Evolutionary conservation across 192 early-diverging fungal genomes (phyloP), one percentile per base, ranked within the genome.

Genomic region (Entophlyctis luteolus): DNA sequence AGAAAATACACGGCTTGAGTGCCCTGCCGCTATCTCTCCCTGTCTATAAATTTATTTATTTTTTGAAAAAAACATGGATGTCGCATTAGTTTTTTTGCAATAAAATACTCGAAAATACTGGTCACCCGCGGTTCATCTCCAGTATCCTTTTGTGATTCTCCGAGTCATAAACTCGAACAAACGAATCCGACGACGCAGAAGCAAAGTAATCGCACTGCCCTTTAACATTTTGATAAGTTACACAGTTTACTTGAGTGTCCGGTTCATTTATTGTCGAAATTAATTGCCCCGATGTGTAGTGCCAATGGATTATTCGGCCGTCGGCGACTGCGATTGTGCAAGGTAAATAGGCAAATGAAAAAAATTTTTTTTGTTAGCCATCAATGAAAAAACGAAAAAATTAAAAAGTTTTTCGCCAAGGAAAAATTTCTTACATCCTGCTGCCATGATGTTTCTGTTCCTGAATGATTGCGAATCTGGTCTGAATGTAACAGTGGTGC

Each of bases 1-100:
- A 0, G 75, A 75, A 76, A 85, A 85, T 27, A 85, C 73, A 4
- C 78, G 63, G 50, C 75, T 82, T 5, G 82, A 77, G 56, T 85
- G 83, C 0, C 83, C 83, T 35, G 79, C 75, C 2, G 81, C 69
- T 27, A 35, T 47, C 18, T 54, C 56, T 35, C 69, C 76, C 52
- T 68, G 52, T 42, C 77, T 79, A 18, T 14, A 4, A 58, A 14
- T 42, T 42, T 42, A 12, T 42, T 42, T 42, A n/a, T n/a, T 12
- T 42, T 8, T 42, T 8, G 10, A 42, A 42, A 42, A 42, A 42
- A 42, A 12, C n/a, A n/a, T 12, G 59, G 0, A 34, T 45, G 49
- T 2, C 1, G 22, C 1, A 48, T 28, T 34, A 38, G 8, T 18
- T n/a, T n/a, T n/a, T n/a, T n/a, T n/a, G n/a, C n/a, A n/a, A 8